Percentiles rank a stretch among this genome's conserved stretches.
These are phyloP conservation scores for Apiotrichum brassicae DNA, from an alignment of 1,284 basidiomycete species.

Conservation along the genomic window DNA sequence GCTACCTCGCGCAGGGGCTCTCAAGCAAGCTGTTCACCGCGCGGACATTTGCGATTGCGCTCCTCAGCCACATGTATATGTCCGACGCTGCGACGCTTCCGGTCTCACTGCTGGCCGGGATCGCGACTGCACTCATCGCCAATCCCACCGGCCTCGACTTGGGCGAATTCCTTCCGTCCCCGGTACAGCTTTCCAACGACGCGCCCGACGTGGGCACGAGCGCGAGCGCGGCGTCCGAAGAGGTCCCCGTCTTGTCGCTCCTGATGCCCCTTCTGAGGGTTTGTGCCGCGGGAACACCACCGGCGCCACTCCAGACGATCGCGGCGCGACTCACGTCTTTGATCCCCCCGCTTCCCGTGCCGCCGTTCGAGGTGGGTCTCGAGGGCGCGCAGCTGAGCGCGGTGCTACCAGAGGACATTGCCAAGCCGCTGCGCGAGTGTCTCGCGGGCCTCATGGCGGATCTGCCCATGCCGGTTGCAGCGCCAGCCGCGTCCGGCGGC, in stretches of 20 bases:
- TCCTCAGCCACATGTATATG: slow-evolving; percentile 22
- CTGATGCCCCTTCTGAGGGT: slow-evolving; percentile 32
- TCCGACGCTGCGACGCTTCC: slow-evolving; percentile 7
- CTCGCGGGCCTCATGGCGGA: slow-evolving; percentile 40
- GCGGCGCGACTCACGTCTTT: slow-evolving; percentile 21
- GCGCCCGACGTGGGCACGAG: slow-evolving; percentile 27
- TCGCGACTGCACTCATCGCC: slow-evolving; percentile 21
- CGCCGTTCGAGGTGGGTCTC: slow-evolving; percentile 38
- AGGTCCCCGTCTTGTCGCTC: slow-evolving; percentile 24
- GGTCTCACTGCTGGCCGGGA: slow-evolving; percentile 13
- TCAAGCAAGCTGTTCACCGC: slow-evolving; percentile 16
- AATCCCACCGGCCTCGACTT: slow-evolving; percentile 20
- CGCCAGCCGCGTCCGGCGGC: not conserved
- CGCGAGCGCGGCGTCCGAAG: slow-evolving; percentile 8
- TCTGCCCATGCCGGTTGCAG: slow-evolving; percentile 17
- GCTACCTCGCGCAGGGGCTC: slow-evolving; percentile 30
- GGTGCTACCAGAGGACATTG: slow-evolving; percentile 29
- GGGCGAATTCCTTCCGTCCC: slow-evolving; percentile 8
- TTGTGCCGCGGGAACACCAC: slow-evolving; percentile 14
- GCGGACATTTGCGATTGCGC: slow-evolving; percentile 20
- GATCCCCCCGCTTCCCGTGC: slow-evolving; percentile 34
- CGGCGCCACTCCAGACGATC: slow-evolving; percentile 19
- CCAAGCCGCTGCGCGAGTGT: slow-evolving; percentile 27
- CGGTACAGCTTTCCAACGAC: slow-evolving; percentile 2
- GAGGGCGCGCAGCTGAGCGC: slow-evolving; percentile 33